These are phyloP conservation scores for Inonotus obliquus DNA, from an alignment of 1,284 basidiomycete genomes.

Conservation along the genomic window DNA sequence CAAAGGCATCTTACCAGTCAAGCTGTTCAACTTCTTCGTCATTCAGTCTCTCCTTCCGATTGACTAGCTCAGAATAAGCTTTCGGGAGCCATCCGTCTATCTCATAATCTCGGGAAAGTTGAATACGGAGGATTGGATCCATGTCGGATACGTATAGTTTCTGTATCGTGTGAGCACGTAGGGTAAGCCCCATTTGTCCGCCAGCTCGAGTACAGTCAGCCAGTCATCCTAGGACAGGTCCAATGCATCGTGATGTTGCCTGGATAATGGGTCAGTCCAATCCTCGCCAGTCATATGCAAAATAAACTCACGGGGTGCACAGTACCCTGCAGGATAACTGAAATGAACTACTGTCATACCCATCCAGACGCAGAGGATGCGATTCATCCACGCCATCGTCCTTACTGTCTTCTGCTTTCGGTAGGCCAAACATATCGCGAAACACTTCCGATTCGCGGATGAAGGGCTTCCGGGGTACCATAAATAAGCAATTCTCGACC, in stretches of 20 bases:
- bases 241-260: not conserved
- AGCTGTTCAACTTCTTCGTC: too few relatives aligned
- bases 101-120: not conserved
- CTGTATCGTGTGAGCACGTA: not conserved
- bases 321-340: not conserved
- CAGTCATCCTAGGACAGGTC: not conserved
- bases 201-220: not conserved
- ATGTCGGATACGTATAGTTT: not conserved
- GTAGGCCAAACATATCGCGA: conserved; percentile 6
- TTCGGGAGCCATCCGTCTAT: not conserved
- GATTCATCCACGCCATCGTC: not conserved
- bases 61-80: not conserved
- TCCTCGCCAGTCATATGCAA: not conserved
- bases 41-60: not conserved
- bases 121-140: not conserved
- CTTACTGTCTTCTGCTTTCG: not conserved
- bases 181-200: conserved; percentile 11
- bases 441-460: conserved; percentile 5
- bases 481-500: conserved; percentile 8
- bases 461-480: conserved; percentile 2
- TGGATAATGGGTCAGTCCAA: not conserved
- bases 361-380: not conserved
- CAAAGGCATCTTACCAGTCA: too few relatives aligned
- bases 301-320: conserved; percentile 2
- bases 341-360: conserved; percentile 2